phyloP scores from a whole-genome alignment of 1,139 yeast species.

The Candida sp. region DNA sequence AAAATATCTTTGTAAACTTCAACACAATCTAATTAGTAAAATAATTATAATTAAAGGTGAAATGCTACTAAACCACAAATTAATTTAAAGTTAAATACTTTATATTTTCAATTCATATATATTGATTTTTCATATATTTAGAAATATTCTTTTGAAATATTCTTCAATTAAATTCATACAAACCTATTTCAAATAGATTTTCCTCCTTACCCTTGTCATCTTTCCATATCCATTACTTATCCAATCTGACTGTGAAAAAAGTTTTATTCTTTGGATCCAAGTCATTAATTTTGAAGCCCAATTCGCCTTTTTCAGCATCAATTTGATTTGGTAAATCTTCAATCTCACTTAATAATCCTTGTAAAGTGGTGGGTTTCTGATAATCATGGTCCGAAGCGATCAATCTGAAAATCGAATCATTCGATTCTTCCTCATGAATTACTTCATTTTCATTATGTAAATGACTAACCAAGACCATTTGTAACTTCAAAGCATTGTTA shows the following conservation, averaged over 20 bases:
- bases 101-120: no score
- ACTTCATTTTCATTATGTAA: constrained; percentile 28
- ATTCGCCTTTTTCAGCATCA: constrained; percentile 27
- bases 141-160: no score
- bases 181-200: no score
- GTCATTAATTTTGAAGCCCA: constrained; percentile 8
- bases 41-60: no score
- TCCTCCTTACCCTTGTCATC: no score
- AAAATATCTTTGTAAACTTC: no score
- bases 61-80: no score
- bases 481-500: constrained; percentile 33
- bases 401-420: constrained; percentile 30
- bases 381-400: constrained; percentile 31
- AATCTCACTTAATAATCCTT: constrained; percentile 18
- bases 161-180: no score
- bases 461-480: constrained; percentile 43
- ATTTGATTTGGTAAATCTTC: constrained; percentile 13
- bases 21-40: no score
- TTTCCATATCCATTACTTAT: background rate
- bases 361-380: constrained; percentile 20
- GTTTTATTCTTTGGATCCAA: constrained; percentile 5
- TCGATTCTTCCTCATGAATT: constrained; percentile 10
- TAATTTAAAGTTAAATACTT: no score
- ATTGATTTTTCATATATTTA: no score
- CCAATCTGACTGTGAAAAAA: constrained; percentile 1